A percentile compares a stretch with the other conserved stretches of the same genome.
Evolutionary conservation across 139 green algal species (phyloP).

Genomic region (Closterium sp.): DNA sequence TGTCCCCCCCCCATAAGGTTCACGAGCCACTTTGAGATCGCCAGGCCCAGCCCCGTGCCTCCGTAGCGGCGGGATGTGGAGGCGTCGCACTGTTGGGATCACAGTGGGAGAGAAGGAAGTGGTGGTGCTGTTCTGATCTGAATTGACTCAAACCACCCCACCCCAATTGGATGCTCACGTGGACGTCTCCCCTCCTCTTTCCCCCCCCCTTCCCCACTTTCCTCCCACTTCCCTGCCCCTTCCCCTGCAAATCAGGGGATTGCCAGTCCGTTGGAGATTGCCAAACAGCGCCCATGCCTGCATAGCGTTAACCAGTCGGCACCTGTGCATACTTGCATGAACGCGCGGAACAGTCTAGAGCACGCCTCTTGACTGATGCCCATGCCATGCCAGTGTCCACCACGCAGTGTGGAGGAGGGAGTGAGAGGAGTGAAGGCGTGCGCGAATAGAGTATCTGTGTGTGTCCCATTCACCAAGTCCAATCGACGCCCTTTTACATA

Average conservation of each 20-base stretch:
- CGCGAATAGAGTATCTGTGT: too few relatives aligned
- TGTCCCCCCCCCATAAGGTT: slow-evolving; percentile 34
- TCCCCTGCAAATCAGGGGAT: too few relatives aligned
- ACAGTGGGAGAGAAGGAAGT: too few relatives aligned
- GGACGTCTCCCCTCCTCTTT: too few relatives aligned
- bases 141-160: background rate
- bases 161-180: too few relatives aligned
- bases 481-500: background rate
- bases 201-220: slow-evolving; percentile 35
- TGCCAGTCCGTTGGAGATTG: too few relatives aligned
- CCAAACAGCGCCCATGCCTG: too few relatives aligned
- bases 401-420: slow-evolving; percentile 17
- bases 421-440: too few relatives aligned
- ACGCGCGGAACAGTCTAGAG: slow-evolving; percentile 24
- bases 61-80: background rate
- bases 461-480: too few relatives aligned
- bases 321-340: slow-evolving; percentile 33
- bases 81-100: too few relatives aligned
- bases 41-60: slow-evolving; percentile 21
- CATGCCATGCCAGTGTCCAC: slow-evolving; percentile 21
- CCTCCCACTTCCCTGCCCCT: too few relatives aligned
- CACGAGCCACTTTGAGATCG: slow-evolving; percentile 37
- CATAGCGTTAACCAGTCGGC: slow-evolving; percentile 20
- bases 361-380: slow-evolving; percentile 21
- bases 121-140: too few relatives aligned